These are phyloP conservation scores for Carex myosuroides DNA, from an alignment of 176 grass and related monocot genomes.

Conservation along the genomic window DNA sequence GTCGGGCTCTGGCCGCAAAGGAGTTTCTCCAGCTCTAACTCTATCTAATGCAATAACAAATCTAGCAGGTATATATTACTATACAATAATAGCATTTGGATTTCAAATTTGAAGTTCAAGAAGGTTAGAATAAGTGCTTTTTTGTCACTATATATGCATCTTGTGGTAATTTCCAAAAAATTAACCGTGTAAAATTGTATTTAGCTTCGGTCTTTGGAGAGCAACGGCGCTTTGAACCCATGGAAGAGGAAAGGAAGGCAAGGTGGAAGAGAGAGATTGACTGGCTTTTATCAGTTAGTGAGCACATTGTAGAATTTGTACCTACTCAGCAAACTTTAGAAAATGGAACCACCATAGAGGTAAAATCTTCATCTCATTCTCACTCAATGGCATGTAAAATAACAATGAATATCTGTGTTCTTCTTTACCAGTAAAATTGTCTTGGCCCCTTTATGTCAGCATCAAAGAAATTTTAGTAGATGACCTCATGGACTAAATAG, in stretches of 20 bases:
- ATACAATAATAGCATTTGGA: not conserved
- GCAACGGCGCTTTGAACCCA: conserved; percentile 67
- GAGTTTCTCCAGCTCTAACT: conserved; percentile 69
- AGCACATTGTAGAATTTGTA: conserved; percentile 85
- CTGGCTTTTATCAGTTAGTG: conserved; percentile 74
- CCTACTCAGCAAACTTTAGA: conserved; percentile 49
- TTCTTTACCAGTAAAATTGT: not conserved
- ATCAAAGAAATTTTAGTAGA: not conserved
- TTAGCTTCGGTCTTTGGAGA: conserved; percentile 93
- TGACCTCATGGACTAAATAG: not conserved
- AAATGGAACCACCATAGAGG: conserved; percentile 72
- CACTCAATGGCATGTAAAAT: not conserved
- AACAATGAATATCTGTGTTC: not conserved
- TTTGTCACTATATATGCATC: too few relatives aligned
- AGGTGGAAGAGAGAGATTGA: conserved; percentile 79
- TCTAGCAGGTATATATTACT: conserved; percentile 40
- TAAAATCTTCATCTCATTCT: not conserved
- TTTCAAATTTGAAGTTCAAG: not conserved
- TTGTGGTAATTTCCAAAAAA: not conserved
- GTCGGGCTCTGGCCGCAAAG: conserved; percentile 60
- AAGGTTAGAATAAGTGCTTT: too few relatives aligned
- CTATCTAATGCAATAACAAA: conserved; percentile 83
- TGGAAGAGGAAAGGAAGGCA: conserved; percentile 53
- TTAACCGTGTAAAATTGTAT: not conserved
- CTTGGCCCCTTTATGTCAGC: not conserved